phyloP scores from a whole-genome alignment of 805 yeast species.

The Teunomyces tritomae region DNA sequence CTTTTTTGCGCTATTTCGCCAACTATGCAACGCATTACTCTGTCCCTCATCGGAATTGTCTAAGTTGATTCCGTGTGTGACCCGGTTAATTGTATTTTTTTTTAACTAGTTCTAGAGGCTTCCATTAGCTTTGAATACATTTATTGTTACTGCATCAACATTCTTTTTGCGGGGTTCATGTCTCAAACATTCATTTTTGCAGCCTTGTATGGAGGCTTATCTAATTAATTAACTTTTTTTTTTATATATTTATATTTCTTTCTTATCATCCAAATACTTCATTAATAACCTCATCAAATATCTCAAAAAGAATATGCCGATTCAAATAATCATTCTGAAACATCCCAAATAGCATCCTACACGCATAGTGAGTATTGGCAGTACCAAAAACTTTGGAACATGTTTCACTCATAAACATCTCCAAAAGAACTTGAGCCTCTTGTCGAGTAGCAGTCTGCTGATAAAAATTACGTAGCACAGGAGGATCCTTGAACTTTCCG shows the following conservation, averaged over 20 bases:
- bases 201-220: too few relatives aligned
- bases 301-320: slow-evolving; percentile 55
- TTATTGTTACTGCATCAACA: too few relatives aligned
- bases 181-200: too few relatives aligned
- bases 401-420: slow-evolving; percentile 57
- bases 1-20: not conserved
- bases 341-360: slow-evolving; percentile 57
- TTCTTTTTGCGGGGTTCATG: too few relatives aligned
- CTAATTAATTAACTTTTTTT: too few relatives aligned
- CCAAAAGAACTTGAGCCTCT: slow-evolving; percentile 59
- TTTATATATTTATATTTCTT: too few relatives aligned
- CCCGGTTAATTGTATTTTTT: not conserved
- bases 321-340: slow-evolving; percentile 73
- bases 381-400: slow-evolving; percentile 74
- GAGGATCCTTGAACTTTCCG: slow-evolving; percentile 49
- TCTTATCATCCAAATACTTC: slow-evolving; percentile 33
- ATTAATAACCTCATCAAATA: slow-evolving; percentile 56
- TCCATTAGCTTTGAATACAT: too few relatives aligned
- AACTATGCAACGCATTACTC: too few relatives aligned
- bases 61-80: too few relatives aligned
- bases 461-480: slow-evolving; percentile 43
- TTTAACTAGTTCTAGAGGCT: too few relatives aligned
- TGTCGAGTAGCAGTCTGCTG: slow-evolving; percentile 54
- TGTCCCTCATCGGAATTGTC: too few relatives aligned
- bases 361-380: slow-evolving; percentile 61